phyloP scores from a whole-genome alignment of 148 eudicot species.

The Drosera capensis region DNA sequence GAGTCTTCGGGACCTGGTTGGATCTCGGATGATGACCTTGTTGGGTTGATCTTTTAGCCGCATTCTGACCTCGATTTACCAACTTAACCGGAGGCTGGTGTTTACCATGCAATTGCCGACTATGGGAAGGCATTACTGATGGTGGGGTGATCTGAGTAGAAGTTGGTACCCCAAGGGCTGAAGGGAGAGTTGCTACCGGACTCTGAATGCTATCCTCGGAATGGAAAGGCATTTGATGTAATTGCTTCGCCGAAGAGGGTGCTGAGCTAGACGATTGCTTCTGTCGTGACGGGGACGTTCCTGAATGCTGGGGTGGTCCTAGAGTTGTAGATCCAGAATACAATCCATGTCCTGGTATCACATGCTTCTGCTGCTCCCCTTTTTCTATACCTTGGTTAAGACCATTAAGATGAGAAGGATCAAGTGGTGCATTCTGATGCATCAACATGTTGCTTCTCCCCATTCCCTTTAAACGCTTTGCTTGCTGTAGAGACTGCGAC shows the following conservation, averaged over 20 bases:
- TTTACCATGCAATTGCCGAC: constrained; percentile 28
- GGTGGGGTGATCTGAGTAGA: constrained; percentile 26
- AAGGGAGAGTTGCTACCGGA: constrained; percentile 20
- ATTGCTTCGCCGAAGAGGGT: constrained; percentile 31
- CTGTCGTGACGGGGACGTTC: constrained; percentile 30
- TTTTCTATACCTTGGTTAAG: constrained; percentile 47
- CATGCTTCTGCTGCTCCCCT: constrained; percentile 27
- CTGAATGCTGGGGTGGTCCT: constrained; percentile 19
- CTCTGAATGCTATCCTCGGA: constrained; percentile 32
- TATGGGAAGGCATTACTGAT: constrained; percentile 22
- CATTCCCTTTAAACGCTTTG: constrained; percentile 46
- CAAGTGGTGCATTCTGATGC: constrained; percentile 38
- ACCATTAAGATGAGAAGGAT: constrained; percentile 43
- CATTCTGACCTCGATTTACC: constrained; percentile 29
- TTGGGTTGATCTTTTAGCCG: constrained; percentile 28
- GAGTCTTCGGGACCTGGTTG: constrained; percentile 28
- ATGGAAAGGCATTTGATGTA: constrained; percentile 28
- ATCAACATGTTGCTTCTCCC: constrained; percentile 43
- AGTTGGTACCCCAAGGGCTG: constrained; percentile 19
- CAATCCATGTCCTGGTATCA: constrained; percentile 31
- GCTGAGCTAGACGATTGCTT: constrained; percentile 28
- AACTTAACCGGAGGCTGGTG: constrained; percentile 27
- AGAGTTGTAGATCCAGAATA: constrained; percentile 28
- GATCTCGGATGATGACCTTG: constrained; percentile 31
- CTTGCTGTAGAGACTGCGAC: constrained; percentile 34